These are phyloP conservation scores for Musa schizocarpa DNA, from an alignment of 176 grass and related monocot species.

Conservation along the genomic window DNA sequence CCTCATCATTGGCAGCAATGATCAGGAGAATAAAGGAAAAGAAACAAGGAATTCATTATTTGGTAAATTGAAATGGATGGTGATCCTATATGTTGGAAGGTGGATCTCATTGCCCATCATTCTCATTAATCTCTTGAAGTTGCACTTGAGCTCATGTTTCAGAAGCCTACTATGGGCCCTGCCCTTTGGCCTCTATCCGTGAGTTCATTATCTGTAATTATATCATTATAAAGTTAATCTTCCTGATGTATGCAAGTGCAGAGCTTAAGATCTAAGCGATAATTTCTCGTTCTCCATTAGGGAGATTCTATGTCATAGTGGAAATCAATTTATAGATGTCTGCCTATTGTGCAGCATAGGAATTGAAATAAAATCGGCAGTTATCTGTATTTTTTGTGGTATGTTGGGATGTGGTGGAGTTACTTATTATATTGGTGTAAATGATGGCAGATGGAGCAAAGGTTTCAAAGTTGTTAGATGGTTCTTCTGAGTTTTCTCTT, in stretches of 20 bases:
- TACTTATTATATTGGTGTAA: not conserved
- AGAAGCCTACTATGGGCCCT: constrained; percentile 21
- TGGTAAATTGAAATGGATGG: constrained; percentile 86
- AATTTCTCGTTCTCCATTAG: too few relatives aligned
- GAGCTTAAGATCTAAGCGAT: too few relatives aligned
- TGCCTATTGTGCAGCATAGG: too few relatives aligned
- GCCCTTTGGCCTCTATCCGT: constrained; percentile 28
- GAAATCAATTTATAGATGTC: not conserved
- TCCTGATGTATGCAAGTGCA: not conserved
- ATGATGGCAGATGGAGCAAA: constrained; percentile 31
- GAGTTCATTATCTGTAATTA: constrained; percentile 7
- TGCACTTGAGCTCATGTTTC: constrained; percentile 80
- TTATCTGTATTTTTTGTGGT: too few relatives aligned
- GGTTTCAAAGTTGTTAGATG: constrained; percentile 48
- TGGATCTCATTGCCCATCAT: constrained; percentile 48
- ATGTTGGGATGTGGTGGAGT: not conserved
- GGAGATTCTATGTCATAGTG: too few relatives aligned
- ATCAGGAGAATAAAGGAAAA: constrained; percentile 32
- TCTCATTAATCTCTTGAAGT: constrained; percentile 58
- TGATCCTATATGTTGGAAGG: constrained; percentile 79
- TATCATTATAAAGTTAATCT: not conserved
- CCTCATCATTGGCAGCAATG: constrained; percentile 21
- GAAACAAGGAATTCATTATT: constrained; percentile 23
- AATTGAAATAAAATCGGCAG: too few relatives aligned
- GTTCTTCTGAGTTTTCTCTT: constrained; percentile 46